phyloP scores from a whole-genome alignment of 257 asterid genomes.

The Gentiana macrophylla region DNA sequence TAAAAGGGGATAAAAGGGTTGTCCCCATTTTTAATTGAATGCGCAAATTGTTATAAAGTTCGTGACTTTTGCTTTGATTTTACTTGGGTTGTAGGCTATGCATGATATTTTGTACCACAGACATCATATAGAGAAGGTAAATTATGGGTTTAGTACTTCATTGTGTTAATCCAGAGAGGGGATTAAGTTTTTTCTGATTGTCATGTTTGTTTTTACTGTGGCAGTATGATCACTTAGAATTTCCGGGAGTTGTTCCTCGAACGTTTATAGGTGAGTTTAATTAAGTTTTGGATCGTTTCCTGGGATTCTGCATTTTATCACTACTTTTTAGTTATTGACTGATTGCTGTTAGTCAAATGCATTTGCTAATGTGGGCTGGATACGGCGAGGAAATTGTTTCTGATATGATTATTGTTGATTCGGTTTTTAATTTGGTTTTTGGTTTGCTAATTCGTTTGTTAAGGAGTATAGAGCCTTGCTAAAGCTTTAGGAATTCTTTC shows the following conservation, averaged over 20 bases:
- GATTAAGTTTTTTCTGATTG: neutral
- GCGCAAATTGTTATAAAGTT: conserved; percentile 5
- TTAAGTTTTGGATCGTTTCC: neutral
- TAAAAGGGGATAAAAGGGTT: neutral
- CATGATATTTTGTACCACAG: conserved; percentile 74
- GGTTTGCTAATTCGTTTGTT: too few species aligned
- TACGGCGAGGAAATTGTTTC: neutral
- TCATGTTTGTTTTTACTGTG: conserved; percentile 11
- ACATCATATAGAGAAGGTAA: conserved; percentile 67
- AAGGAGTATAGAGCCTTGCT: neutral
- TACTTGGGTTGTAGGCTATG: conserved; percentile 52
- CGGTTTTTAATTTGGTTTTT: neutral
- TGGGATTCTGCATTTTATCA: too few species aligned
- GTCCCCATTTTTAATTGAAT: neutral
- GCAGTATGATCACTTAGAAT: conserved; percentile 95
- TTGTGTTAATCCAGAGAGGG: conserved; percentile 4
- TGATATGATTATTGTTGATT: neutral
- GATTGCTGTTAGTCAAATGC: too few species aligned
- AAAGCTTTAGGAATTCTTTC: too few species aligned
- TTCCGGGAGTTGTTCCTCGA: conserved; percentile 97
- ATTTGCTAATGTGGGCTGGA: neutral
- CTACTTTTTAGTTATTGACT: too few species aligned
- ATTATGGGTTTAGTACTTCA: neutral
- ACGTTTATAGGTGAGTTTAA: conserved; percentile 64
- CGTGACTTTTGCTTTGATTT: conserved; percentile 2